Evolutionary conservation across 345 rosid species (phyloP).

Genomic region (Cochlearia excelsa): DNA sequence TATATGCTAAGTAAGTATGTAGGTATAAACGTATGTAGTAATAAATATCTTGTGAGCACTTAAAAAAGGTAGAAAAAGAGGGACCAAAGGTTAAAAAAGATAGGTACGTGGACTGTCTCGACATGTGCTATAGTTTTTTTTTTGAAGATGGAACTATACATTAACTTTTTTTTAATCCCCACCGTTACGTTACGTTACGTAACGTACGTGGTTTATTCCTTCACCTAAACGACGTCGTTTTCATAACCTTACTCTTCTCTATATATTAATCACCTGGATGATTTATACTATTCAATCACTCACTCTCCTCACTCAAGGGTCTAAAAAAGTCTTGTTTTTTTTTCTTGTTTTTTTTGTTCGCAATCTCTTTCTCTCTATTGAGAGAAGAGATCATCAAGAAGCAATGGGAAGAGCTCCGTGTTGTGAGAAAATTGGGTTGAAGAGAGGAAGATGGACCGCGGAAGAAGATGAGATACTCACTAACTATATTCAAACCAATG

Average conservation of each 20-base stretch:
- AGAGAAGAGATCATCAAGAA: conserved; percentile 1
- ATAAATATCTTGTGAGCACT: conserved; percentile 24
- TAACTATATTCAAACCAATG: conserved; percentile 61
- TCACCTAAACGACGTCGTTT: conserved; percentile 30
- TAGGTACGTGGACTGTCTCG: conserved; percentile 31
- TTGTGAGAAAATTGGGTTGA: conserved; percentile 82
- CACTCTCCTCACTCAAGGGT: conserved; percentile 23
- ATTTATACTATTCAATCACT: conserved; percentile 19
- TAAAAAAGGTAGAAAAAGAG: conserved; percentile 13
- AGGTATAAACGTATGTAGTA: conserved; percentile 20
- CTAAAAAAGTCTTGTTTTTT: conserved; percentile 25
- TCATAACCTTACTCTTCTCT: conserved; percentile 26
- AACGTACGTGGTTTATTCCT: conserved; percentile 33
- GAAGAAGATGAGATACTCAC: conserved; percentile 74
- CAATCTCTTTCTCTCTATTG: neutral
- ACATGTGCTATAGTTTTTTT: conserved; percentile 1
- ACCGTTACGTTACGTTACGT: too few relatives aligned
- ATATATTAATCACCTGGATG: conserved; percentile 30
- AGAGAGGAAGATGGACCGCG: conserved; percentile 80
- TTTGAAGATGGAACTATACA: conserved; percentile 22
- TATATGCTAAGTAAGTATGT: conserved; percentile 21
- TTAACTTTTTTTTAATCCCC: conserved; percentile 9
- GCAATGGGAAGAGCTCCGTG: conserved; percentile 87
- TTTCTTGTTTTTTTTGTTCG: neutral
- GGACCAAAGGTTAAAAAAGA: conserved; percentile 28